phyloP scores from a whole-genome alignment of 371 early-diverging fungal genomes.

The Gilbertella persicaria region DNA sequence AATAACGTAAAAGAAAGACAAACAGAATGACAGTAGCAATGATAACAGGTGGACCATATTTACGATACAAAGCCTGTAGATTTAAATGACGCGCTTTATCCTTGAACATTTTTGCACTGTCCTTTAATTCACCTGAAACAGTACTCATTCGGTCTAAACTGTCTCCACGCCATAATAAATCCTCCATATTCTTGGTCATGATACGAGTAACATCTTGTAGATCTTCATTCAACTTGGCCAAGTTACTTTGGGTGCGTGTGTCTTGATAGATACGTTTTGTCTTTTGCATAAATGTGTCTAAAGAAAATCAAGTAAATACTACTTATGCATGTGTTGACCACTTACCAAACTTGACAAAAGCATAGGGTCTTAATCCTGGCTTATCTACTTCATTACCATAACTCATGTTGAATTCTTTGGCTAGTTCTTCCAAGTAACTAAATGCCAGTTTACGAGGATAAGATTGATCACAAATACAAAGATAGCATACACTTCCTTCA shows the following conservation, averaged over 20 bases:
- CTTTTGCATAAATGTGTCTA: slow-evolving; percentile 97
- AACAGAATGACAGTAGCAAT: slow-evolving; percentile 76
- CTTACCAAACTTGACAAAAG: slow-evolving; percentile 93
- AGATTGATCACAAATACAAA: slow-evolving; percentile 91
- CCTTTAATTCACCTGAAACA: slow-evolving; percentile 55
- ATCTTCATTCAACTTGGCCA: slow-evolving; percentile 94
- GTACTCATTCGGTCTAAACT: slow-evolving; percentile 75
- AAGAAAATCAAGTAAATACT: background rate
- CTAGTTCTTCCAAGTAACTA: slow-evolving; percentile 91
- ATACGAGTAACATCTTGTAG: slow-evolving; percentile 94
- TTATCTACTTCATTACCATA: slow-evolving; percentile 88
- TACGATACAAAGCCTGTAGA: slow-evolving; percentile 86
- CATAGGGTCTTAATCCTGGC: slow-evolving; percentile 91
- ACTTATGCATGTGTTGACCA: too few species aligned
- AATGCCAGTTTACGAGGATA: slow-evolving; percentile 97
- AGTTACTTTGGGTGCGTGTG: slow-evolving; percentile 88
- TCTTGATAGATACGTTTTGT: slow-evolving; percentile 95
- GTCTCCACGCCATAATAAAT: slow-evolving; percentile 92
- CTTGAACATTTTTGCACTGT: slow-evolving; percentile 56
- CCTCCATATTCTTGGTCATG: slow-evolving; percentile 98
- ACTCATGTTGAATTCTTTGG: slow-evolving; percentile 90
- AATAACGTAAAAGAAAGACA: slow-evolving; percentile 79
- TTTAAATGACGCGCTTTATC: slow-evolving; percentile 78
- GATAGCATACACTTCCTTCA: slow-evolving; percentile 91
- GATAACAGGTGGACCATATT: slow-evolving; percentile 92